Conservation (phyloP, 148 eudicot genomes). For the Rhododendron kiyosumense region DNA sequence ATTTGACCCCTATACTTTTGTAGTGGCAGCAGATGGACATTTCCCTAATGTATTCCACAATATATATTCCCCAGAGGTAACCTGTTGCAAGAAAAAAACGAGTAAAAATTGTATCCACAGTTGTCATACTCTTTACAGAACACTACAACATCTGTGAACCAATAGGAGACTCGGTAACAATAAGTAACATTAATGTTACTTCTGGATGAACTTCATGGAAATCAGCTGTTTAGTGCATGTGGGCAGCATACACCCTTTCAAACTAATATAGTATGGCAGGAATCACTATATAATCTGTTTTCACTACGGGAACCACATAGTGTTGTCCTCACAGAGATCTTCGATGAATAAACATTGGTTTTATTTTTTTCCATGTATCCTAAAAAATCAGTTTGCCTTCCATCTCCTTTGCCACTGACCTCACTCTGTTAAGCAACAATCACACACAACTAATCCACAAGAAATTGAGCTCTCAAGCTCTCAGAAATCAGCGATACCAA, state of each 20-base stretch:
- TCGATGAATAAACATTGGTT: not conserved
- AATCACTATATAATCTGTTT: not conserved
- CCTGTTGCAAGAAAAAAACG: conserved; percentile 13
- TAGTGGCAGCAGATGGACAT: conserved; percentile 78
- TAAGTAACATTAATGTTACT: not conserved
- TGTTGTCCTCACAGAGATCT: not conserved
- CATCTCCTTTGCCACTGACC: not conserved
- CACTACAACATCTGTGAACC: not conserved
- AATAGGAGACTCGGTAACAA: not conserved
- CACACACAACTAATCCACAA: not conserved
- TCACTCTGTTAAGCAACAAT: not conserved
- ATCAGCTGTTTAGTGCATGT: not conserved
- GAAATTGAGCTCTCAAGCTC: not conserved
- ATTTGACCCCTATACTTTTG: conserved; percentile 18
- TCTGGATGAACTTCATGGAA: not conserved
- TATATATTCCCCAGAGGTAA: conserved; percentile 57
- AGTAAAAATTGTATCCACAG: not conserved
- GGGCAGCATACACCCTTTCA: not conserved
- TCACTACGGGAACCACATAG: not conserved
- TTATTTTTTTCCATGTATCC: not conserved
- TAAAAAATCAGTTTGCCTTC: not conserved
- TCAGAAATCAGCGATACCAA: not conserved
- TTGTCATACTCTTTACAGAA: not conserved
- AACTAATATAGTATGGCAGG: not conserved
- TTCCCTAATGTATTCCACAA: conserved; percentile 98